These are phyloP conservation scores for Ophiosphaerella korrae DNA, from an alignment of 2,329 filamentous ascomycete genomes.

Conservation along the genomic window DNA sequence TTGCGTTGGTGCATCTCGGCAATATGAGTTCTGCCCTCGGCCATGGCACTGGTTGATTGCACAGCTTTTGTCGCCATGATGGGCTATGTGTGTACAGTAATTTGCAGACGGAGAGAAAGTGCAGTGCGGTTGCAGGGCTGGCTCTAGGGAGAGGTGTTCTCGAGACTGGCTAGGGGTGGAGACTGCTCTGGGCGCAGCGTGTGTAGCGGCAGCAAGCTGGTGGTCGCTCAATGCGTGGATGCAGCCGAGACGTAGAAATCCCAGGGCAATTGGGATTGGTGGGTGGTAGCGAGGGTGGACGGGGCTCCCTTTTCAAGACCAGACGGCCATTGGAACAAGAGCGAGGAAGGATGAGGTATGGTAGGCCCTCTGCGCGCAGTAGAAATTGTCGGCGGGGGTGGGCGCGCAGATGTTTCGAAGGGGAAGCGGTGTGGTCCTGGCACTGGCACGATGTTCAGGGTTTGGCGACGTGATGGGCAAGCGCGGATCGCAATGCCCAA, in stretches of 20 bases:
- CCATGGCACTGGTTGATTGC: conserved; percentile 15
- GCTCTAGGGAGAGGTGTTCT: not conserved
- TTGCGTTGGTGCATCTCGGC: conserved; percentile 18
- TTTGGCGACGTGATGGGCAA: conserved; percentile 31
- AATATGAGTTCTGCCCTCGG: conserved; percentile 9
- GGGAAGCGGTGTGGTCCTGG: conserved; percentile 34
- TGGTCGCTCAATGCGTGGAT: not conserved
- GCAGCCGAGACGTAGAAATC: not conserved
- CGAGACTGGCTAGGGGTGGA: not conserved
- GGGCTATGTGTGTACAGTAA: conserved; percentile 1
- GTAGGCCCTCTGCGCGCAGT: conserved; percentile 10
- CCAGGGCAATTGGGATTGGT: not conserved
- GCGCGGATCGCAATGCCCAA: conserved; percentile 23
- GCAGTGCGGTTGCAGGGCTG: conserved; percentile 8
- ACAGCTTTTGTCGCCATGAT: conserved; percentile 23
- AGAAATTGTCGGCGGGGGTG: conserved; percentile 20
- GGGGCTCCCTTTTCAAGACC: conserved; percentile 21
- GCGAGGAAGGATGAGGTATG: conserved; percentile 18
- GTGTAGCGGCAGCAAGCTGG: not conserved
- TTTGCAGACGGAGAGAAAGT: not conserved
- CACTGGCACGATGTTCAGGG: conserved; percentile 29
- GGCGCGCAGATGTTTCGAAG: conserved; percentile 30
- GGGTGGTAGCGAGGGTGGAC: conserved; percentile 16
- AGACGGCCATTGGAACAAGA: conserved; percentile 27
- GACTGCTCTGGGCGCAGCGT: not conserved